A percentile compares a stretch with the other conserved stretches of the same genome.
These are phyloP conservation scores for Heliamphora exappendiculata DNA, from an alignment of 148 eudicot species.

Conservation along the genomic window DNA sequence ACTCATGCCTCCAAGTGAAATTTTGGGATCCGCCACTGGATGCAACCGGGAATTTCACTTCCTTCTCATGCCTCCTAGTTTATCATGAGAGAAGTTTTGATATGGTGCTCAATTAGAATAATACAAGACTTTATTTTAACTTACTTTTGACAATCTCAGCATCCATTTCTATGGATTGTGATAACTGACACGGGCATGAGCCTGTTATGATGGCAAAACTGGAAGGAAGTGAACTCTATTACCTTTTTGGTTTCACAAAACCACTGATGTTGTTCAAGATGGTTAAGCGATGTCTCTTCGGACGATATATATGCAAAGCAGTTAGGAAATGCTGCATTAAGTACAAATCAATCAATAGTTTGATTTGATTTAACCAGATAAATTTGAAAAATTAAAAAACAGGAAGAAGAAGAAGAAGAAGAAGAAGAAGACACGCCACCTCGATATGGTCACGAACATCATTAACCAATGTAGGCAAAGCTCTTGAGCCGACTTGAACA, in stretches of 20 bases:
- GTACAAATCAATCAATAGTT: background rate
- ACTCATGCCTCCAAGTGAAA: no score
- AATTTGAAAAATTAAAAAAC: background rate
- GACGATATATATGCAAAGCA: conserved; percentile 39
- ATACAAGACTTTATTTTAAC: no score
- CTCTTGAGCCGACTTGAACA: conserved; percentile 73
- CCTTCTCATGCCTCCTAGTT: no score
- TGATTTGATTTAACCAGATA: background rate
- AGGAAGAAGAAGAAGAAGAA: background rate
- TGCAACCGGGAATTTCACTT: no score
- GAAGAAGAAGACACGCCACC: conserved; percentile 26
- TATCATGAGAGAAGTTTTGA: background rate
- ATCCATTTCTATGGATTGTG: background rate
- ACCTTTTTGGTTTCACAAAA: conserved; percentile 79
- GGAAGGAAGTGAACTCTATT: conserved; percentile 15
- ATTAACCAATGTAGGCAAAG: conserved; percentile 75
- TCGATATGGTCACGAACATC: conserved; percentile 57
- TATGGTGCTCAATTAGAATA: background rate
- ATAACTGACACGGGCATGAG: no score
- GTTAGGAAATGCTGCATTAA: conserved; percentile 41
- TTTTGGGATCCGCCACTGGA: no score
- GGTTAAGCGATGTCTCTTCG: conserved; percentile 44
- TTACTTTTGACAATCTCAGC: background rate
- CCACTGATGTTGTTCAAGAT: conserved; percentile 67
- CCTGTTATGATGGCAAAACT: background rate